These are phyloP conservation scores for Botryotinia calthae DNA, from an alignment of 2,329 filamentous ascomycete species.

Conservation along the genomic window DNA sequence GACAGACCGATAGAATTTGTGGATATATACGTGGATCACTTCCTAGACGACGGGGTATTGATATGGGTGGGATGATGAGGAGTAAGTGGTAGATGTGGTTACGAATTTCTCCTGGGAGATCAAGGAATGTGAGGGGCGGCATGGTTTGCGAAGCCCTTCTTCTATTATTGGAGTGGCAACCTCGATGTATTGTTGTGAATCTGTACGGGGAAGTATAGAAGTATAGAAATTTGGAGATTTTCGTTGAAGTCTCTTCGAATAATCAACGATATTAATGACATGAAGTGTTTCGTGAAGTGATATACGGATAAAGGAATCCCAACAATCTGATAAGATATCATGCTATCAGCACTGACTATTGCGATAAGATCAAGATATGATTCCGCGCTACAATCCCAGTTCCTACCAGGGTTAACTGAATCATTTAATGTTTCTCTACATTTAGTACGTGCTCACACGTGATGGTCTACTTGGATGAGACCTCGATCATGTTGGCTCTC, in stretches of 20 bases:
- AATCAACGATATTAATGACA: neutral
- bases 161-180: neutral
- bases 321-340: neutral
- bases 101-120: conserved; percentile 58
- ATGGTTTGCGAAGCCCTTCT: conserved; percentile 12
- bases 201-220: too few relatives aligned
- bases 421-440: neutral
- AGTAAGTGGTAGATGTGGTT: conserved; percentile 52
- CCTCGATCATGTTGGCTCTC: neutral
- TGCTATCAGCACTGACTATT: neutral
- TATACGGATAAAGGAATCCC: neutral
- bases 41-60: conserved; percentile 23
- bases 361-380: neutral
- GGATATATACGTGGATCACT: conserved; percentile 37
- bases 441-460: neutral
- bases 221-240: too few relatives aligned
- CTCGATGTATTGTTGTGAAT: neutral
- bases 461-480: neutral
- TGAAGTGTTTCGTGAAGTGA: neutral
- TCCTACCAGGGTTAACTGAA: neutral
- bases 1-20: conserved; percentile 30
- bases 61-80: conserved; percentile 32
- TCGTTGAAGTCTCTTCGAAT: neutral
- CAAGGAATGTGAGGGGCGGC: conserved; percentile 29
- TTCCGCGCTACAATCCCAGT: neutral